phyloP scores from a whole-genome alignment of 768 basidiomycete species.

The Mycena venus region DNA sequence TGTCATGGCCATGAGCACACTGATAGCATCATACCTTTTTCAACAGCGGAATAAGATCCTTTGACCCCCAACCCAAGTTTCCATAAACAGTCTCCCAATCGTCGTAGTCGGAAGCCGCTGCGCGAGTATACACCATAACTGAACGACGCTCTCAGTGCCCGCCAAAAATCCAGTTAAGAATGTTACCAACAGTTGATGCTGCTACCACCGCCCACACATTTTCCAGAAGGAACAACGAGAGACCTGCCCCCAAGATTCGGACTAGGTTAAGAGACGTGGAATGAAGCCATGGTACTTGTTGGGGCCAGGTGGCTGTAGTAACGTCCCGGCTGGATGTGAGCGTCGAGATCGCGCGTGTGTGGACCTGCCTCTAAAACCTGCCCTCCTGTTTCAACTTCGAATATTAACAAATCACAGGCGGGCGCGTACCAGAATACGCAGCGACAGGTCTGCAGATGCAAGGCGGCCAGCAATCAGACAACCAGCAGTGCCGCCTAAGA shows the following conservation, averaged over 20 bases:
- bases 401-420: background rate
- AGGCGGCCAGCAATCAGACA: conserved; percentile 57
- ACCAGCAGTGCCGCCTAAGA: conserved; percentile 52
- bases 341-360: conserved; percentile 48
- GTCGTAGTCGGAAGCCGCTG: conserved; percentile 60
- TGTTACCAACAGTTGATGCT: conserved; percentile 56
- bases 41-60: conserved; percentile 58
- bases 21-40: conserved; percentile 55
- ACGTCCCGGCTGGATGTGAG: conserved; percentile 58
- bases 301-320: conserved; percentile 50
- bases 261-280: conserved; percentile 48
- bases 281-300: conserved; percentile 50
- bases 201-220: conserved; percentile 62
- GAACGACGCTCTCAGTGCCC: background rate
- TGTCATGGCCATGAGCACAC: too few relatives aligned
- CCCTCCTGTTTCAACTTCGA: too few relatives aligned
- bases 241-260: conserved; percentile 49
- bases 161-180: background rate
- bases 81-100: conserved; percentile 56
- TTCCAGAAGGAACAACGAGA: conserved; percentile 46
- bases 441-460: conserved; percentile 47
- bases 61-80: conserved; percentile 60
- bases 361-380: conserved; percentile 60
- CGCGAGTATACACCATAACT: conserved; percentile 56
- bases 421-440: conserved; percentile 53